Base-by-base conservation (phyloP, 2,329 filamentous ascomycete genomes). In the Tolypocladium album region DNA sequence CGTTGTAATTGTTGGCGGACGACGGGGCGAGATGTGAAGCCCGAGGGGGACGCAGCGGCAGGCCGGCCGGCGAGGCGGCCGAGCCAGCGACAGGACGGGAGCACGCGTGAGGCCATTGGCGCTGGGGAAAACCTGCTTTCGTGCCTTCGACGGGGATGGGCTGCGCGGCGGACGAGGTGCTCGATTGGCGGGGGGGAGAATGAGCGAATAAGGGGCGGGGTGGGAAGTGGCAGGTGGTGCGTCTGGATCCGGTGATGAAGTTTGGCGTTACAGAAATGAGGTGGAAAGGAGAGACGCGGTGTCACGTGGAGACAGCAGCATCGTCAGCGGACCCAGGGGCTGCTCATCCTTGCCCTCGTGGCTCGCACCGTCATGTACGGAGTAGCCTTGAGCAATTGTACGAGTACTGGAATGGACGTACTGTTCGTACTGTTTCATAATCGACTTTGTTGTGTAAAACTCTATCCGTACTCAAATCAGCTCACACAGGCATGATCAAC, bases 91-190 rank as follows among this genome's bases (percentile, higher is more conserved):
- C 62, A 64, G 27, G 70, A 61, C 62, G 69, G 59, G 61, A 69
- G 64, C 64, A 71, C 68, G 62, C 66, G 71, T 62, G 69, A 65
- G 62, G 72, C 68, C 72, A 74, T 74, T 61, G 63, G 40, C 36
- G 42, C 7, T 22, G 20, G 53, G 11, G 34, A 11, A 34, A 34
- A 8, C 13, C 45, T 50, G 39, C 38, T 57, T 31, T 22, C n/a
- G 31, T 24, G 31, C 50, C 50, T 36, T 36, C 36, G 17, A 36
- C 22, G 39, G 11, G 3, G 17, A 24, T 5, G 36, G 27, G 55
- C 22, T 42, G 55, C 55, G n/a, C 55, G 38, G 20, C 38, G 38
- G 55, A 27, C 13, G 36, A 31, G 38, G 40, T 40, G 40, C 40
- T 20, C 40, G 8, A 9, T 20, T 20, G 40, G 24, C n/a, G 22